Evolutionary conservation across 2,329 filamentous ascomycete genomes (phyloP).

Genomic region (Ophiostoma quercus): DNA sequence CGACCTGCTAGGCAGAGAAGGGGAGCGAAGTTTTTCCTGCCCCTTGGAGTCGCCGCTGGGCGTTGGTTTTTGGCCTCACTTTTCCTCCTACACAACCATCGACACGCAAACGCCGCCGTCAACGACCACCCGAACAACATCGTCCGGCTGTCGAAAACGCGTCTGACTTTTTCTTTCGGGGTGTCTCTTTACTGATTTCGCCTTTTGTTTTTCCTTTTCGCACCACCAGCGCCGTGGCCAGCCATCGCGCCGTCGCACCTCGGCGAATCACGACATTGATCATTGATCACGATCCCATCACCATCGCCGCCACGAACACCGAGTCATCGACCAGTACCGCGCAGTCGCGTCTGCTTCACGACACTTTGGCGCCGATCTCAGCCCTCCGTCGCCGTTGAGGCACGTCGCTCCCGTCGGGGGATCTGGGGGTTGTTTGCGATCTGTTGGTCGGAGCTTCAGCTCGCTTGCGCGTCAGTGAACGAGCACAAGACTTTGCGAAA

Average conservation of each 20-base stretch:
- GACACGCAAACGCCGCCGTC: conserved; percentile 23
- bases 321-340: conserved; percentile 25
- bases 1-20: conserved; percentile 31
- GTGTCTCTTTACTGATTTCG: conserved; percentile 29
- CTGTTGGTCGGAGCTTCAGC: conserved; percentile 8
- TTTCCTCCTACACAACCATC: conserved; percentile 41
- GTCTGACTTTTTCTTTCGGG: conserved; percentile 40
- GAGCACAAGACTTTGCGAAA: conserved; percentile 4
- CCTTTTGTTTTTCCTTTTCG: conserved; percentile 22
- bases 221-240: conserved; percentile 25
- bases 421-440: conserved; percentile 32
- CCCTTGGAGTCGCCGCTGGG: conserved; percentile 29
- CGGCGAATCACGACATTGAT: neutral
- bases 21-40: conserved; percentile 41
- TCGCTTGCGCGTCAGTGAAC: neutral
- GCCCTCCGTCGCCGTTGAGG: conserved; percentile 30
- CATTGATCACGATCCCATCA: neutral
- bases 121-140: conserved; percentile 36
- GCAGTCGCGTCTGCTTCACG: conserved; percentile 30
- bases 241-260: conserved; percentile 12
- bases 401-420: conserved; percentile 35
- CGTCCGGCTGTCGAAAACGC: conserved; percentile 41
- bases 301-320: conserved; percentile 11
- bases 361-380: conserved; percentile 45
- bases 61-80: conserved; percentile 23